These are phyloP conservation scores for Aspergillus sojae DNA, from an alignment of 2,329 filamentous ascomycete species.

Conservation along the genomic window DNA sequence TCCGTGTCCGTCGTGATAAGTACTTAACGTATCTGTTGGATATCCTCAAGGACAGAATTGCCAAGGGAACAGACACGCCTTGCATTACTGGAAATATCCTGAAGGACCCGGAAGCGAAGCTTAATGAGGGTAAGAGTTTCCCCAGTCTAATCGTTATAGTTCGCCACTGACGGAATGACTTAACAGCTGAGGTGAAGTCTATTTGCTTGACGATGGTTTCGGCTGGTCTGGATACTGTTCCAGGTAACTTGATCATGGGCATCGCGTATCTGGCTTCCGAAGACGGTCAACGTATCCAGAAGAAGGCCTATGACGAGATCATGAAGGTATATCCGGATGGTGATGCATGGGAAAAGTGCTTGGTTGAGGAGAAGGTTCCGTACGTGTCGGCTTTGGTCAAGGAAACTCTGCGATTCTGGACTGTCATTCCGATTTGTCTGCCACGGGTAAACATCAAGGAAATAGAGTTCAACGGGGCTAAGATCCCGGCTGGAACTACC, in stretches of 20 bases:
- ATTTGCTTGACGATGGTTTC: slow-evolving; percentile 83
- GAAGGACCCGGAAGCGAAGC: slow-evolving; percentile 68
- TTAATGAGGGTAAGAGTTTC: slow-evolving; percentile 66
- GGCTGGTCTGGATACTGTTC: slow-evolving; percentile 79
- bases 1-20: slow-evolving; percentile 68
- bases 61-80: slow-evolving; percentile 65
- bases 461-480: slow-evolving; percentile 67
- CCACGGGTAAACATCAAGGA: slow-evolving; percentile 73
- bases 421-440: slow-evolving; percentile 76
- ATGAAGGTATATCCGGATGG: slow-evolving; percentile 70
- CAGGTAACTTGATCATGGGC: slow-evolving; percentile 77
- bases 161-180: slow-evolving; percentile 32
- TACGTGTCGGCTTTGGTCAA: slow-evolving; percentile 79
- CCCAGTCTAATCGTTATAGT: slow-evolving; percentile 20
- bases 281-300: slow-evolving; percentile 70
- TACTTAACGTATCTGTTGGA: slow-evolving; percentile 64
- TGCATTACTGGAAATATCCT: slow-evolving; percentile 72
- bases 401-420: slow-evolving; percentile 77
- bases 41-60: slow-evolving; percentile 64
- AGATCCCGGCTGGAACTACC: slow-evolving; percentile 73
- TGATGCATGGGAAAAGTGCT: slow-evolving; percentile 75
- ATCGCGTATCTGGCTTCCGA: slow-evolving; percentile 73
- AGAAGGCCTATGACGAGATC: slow-evolving; percentile 70
- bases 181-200: slow-evolving; percentile 71
- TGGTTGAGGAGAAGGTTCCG: slow-evolving; percentile 72